Base-by-base conservation (phyloP, 1,284 basidiomycete species). In the Trichosporon faecale region DNA sequence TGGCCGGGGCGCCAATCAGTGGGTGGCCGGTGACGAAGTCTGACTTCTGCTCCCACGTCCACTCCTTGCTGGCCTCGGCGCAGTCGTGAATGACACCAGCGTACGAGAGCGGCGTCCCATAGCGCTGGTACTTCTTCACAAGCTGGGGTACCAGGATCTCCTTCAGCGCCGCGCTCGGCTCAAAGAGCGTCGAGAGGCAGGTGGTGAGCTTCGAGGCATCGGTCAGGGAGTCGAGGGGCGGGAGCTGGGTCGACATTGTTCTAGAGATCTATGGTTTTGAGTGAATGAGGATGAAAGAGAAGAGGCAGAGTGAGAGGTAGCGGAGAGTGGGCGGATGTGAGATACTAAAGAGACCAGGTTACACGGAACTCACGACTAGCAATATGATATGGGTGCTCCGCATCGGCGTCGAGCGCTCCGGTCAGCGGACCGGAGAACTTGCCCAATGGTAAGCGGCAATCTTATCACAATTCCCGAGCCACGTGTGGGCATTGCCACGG, bases 21-120 rank as follows among this genome's bases (percentile, higher is more conserved):
- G 94, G 94, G 84, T 96, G 94, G 1, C 90, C 92, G 1, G 86
- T 87, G 71, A 95, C 86, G 78, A 97, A 95, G 68, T 84, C 83
- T 0, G 89, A 89, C 78, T 89, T 89, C 12, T 88, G 84, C 12
- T 84, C 81, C 61, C 83, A 76, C 52, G 86, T 84, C 92, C 92
- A 94, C 40, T 74, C 77, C 7, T 76, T 75, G 31, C 92, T 87
- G 66, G 87, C 83, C 0, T 75, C 66, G 67, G 89, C 83, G 2
- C 90, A 87, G 9, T 84, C 76, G 76, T 90, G 87, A 75, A 95
- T 86, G 69, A 95, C 83, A 12, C 86, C 82, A 16, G 82, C 66
- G 80, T 92, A 92, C 6, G 88, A 75, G 7, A 71, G 65, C 4
- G 81, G 75, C 37, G 70, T 70, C 70, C 80, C 37, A 2, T 68